Conservation (phyloP, 2,329 filamentous ascomycete genomes). For the Monilinia laxa region DNA sequence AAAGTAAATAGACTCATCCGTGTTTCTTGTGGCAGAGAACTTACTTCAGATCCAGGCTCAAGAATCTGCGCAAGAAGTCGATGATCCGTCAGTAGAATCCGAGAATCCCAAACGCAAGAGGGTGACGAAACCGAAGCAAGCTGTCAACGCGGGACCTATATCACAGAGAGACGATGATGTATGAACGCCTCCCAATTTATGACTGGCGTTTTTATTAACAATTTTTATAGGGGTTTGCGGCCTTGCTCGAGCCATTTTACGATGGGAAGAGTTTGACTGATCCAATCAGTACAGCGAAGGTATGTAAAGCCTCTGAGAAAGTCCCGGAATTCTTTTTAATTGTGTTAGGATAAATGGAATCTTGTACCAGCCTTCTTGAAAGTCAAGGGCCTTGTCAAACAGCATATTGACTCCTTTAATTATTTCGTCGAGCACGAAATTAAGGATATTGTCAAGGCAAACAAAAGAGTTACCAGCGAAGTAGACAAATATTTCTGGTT, state of each 20-base stretch:
- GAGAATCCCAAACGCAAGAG: conserved; percentile 34
- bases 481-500: conserved; percentile 91
- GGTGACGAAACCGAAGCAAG: conserved; percentile 27
- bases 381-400: conserved; percentile 92
- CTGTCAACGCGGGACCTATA: conserved; percentile 28
- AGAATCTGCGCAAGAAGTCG: conserved; percentile 11
- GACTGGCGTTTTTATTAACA: not conserved
- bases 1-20: not conserved
- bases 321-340: conserved; percentile 25
- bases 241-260: conserved; percentile 68
- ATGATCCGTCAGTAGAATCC: conserved; percentile 24
- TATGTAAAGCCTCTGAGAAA: conserved; percentile 18
- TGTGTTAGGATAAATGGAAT: conserved; percentile 89
- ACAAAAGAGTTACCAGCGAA: conserved; percentile 85
- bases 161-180: conserved; percentile 35
- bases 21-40: not conserved
- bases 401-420: conserved; percentile 89
- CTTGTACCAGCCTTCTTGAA: conserved; percentile 95
- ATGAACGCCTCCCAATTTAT: conserved; percentile 2
- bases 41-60: conserved; percentile 14
- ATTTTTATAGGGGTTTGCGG: conserved; percentile 52
- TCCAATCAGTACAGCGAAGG: conserved; percentile 64
- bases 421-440: conserved; percentile 96
- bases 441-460: conserved; percentile 93
- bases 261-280: conserved; percentile 66